Conservation (phyloP, 2,329 filamentous ascomycete species). For the Lachnellula occidentalis region DNA sequence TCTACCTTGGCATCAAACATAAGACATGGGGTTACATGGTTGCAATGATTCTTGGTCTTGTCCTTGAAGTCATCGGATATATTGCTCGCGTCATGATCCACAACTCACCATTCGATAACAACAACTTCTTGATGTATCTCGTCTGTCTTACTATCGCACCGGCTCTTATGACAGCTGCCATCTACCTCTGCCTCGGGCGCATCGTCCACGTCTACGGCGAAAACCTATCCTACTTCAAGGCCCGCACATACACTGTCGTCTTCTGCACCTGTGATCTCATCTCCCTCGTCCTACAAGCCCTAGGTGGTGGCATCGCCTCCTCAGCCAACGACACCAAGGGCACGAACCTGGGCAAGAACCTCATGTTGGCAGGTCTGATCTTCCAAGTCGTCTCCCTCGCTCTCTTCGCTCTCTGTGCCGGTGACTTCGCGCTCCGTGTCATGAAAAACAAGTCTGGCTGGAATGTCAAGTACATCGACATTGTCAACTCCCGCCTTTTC, state of each 20-base stretch:
- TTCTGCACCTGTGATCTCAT: conserved; percentile 48
- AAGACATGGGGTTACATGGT: conserved; percentile 51
- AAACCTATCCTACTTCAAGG: conserved; percentile 41
- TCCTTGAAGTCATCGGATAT: conserved; percentile 50
- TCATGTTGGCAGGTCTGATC: conserved; percentile 37
- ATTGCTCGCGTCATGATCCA: conserved; percentile 46
- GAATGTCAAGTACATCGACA: conserved; percentile 16
- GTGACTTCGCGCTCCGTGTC: conserved; percentile 17
- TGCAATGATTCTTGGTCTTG: conserved; percentile 43
- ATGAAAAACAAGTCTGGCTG: conserved; percentile 7
- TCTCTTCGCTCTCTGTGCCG: conserved; percentile 23
- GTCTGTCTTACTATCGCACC: conserved; percentile 40
- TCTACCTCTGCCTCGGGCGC: conserved; percentile 55
- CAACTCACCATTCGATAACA: conserved; percentile 48
- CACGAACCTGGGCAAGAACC: conserved; percentile 26
- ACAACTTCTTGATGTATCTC: conserved; percentile 54
- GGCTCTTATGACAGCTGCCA: conserved; percentile 53
- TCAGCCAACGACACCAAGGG: conserved; percentile 31
- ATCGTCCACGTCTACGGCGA: conserved; percentile 51
- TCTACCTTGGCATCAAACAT: conserved; percentile 44
- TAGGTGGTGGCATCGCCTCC: conserved; percentile 51
- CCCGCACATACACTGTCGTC: conserved; percentile 45
- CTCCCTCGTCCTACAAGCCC: conserved; percentile 53
- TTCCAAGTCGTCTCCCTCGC: conserved; percentile 35
- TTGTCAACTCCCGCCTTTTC: conserved; percentile 20